Percentiles rank a stretch among this genome's conserved stretches.
Conservation (phyloP, 371 early-diverging fungal genomes). For the Saksenaea vasiformis region DNA sequence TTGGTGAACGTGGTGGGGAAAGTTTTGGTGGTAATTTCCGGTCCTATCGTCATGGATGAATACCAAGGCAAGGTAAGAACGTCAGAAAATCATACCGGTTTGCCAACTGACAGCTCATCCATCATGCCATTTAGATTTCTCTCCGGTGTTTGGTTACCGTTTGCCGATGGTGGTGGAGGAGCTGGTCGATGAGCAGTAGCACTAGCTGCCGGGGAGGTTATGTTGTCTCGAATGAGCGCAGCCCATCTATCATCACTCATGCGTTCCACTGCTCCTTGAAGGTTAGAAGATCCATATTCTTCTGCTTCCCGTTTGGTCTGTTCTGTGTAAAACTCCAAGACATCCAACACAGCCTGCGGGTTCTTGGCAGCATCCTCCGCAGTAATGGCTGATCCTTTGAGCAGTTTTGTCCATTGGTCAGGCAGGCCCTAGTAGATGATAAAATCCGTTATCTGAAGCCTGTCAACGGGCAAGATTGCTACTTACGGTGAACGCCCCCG, state of each 20-base stretch:
- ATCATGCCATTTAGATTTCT: conserved; percentile 30
- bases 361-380: conserved; percentile 94
- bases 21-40: conserved; percentile 11
- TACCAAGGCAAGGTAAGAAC: not conserved
- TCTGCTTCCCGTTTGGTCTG: conserved; percentile 58
- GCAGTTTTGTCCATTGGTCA: conserved; percentile 87
- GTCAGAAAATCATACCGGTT: not conserved
- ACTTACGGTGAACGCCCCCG: conserved; percentile 76
- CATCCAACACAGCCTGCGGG: conserved; percentile 95
- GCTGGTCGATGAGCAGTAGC: conserved; percentile 31
- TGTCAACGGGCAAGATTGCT: not conserved
- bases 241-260: conserved; percentile 51
- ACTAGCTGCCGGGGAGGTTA: conserved; percentile 8
- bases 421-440: conserved; percentile 76
- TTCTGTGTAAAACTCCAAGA: conserved; percentile 94
- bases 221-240: conserved; percentile 33
- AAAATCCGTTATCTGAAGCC: not conserved
- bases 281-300: conserved; percentile 44
- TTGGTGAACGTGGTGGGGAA: conserved; percentile 14
- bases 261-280: conserved; percentile 35
- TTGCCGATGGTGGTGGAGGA: conserved; percentile 26
- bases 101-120: conserved; percentile 32
- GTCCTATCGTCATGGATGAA: not conserved
- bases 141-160: not conserved
- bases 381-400: conserved; percentile 88